Evolutionary conservation across 305 asterid species (phyloP).

Genomic region (Ilex paraguariensis): DNA sequence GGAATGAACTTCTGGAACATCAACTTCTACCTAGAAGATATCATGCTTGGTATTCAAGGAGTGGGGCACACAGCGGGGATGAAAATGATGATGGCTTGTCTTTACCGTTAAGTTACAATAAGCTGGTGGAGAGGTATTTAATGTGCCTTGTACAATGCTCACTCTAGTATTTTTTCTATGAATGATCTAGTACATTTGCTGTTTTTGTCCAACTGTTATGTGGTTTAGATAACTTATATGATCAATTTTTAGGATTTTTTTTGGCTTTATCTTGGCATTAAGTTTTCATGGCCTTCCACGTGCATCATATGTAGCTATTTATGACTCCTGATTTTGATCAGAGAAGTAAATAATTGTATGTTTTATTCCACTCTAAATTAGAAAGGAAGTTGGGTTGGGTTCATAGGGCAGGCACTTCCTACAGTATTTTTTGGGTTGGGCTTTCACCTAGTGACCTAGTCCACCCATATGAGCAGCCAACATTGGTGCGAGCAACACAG

Average conservation of each 20-base stretch:
- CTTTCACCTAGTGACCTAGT: neutral
- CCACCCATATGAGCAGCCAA: neutral
- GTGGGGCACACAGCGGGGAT: slow-evolving; percentile 66
- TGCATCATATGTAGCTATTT: no score
- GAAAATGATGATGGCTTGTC: slow-evolving; percentile 93
- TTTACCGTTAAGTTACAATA: slow-evolving; percentile 74
- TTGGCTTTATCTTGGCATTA: no score
- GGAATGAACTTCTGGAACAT: slow-evolving; percentile 98
- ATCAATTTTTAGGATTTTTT: no score
- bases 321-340: no score
- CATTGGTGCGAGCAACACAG: neutral
- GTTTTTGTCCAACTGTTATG: neutral
- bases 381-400: neutral
- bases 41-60: slow-evolving; percentile 96
- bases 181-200: neutral
- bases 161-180: slow-evolving; percentile 5
- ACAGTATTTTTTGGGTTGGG: neutral
- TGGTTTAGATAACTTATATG: no score
- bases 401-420: neutral
- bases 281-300: no score
- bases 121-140: slow-evolving; percentile 80
- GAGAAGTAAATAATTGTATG: no score
- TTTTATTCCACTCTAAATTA: no score
- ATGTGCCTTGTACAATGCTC: slow-evolving; percentile 9
- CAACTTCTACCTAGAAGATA: slow-evolving; percentile 97